These are phyloP conservation scores for Moesziomyces sp. DNA, from an alignment of 1,284 basidiomycete genomes.

Conservation along the genomic window DNA sequence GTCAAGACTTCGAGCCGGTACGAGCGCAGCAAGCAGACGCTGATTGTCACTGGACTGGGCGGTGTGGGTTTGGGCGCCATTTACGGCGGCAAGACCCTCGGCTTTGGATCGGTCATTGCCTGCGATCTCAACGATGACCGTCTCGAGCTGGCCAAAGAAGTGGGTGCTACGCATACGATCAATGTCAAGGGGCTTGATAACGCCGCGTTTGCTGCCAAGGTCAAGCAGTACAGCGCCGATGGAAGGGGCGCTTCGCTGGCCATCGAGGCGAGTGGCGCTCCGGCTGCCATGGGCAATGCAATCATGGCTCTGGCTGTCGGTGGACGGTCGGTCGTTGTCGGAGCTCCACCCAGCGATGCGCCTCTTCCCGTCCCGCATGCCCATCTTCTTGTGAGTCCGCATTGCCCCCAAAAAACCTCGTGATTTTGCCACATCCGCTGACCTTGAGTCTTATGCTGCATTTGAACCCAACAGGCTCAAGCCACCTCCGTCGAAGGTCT, in stretches of 20 bases:
- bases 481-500: constrained; percentile 23
- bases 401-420: too few species aligned
- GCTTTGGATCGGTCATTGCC: constrained; percentile 21
- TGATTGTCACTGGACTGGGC: constrained; percentile 24
- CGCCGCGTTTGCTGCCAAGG: constrained; percentile 17
- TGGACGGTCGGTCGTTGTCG: constrained; percentile 13
- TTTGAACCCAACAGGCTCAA: constrained; percentile 9
- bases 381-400: constrained; percentile 15
- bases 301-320: constrained; percentile 21
- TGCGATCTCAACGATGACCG: constrained; percentile 24
- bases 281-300: constrained; percentile 11
- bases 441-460: too few species aligned
- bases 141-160: constrained; percentile 23
- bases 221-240: constrained; percentile 26
- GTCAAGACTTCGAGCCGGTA: constrained; percentile 3
- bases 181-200: constrained; percentile 16
- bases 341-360: constrained; percentile 14
- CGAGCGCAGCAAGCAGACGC: constrained; percentile 28
- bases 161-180: constrained; percentile 22
- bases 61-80: constrained; percentile 28
- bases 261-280: constrained; percentile 22
- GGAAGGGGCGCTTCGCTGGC: constrained; percentile 19
- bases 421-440: too few species aligned
- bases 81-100: constrained; percentile 21
- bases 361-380: constrained; percentile 9